These are phyloP conservation scores for Rhodotorula sp. DNA, from an alignment of 1,284 basidiomycete species.

Conservation along the genomic window DNA sequence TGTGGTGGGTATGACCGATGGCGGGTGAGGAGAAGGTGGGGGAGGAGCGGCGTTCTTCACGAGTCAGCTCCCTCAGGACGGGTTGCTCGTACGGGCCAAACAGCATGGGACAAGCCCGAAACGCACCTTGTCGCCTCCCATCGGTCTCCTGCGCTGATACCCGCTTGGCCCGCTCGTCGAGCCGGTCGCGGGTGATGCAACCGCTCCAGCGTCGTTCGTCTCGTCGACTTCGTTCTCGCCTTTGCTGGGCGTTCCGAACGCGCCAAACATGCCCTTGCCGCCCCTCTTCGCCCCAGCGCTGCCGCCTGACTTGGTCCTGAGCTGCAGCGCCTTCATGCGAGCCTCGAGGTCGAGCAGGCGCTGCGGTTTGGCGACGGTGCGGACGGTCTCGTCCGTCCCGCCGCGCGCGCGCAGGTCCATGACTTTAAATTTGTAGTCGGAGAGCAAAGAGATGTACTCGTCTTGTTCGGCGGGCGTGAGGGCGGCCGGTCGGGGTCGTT, in stretches of 20 bases:
- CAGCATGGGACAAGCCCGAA: too few relatives aligned
- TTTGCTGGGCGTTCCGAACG: too few relatives aligned
- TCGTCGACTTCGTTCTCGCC: too few relatives aligned
- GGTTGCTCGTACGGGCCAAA: too few relatives aligned
- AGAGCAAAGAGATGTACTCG: too few relatives aligned
- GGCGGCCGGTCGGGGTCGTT: too few relatives aligned
- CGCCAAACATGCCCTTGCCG: too few relatives aligned
- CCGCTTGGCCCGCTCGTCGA: background rate
- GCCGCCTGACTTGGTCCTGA: background rate
- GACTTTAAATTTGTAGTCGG: too few relatives aligned
- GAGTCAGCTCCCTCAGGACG: background rate
- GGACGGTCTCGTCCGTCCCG: too few relatives aligned
- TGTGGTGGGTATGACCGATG: background rate
- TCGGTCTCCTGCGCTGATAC: conserved; percentile 8
- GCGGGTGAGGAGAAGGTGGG: too few relatives aligned
- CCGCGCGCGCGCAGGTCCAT: too few relatives aligned
- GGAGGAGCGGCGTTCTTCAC: background rate
- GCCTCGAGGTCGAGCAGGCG: background rate
- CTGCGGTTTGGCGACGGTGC: background rate
- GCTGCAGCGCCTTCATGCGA: background rate
- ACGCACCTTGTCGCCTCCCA: conserved; percentile 12
- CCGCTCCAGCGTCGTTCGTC: background rate
- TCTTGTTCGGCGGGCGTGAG: too few relatives aligned
- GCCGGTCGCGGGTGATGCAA: background rate
- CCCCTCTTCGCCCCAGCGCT: background rate